phyloP scores from a whole-genome alignment of 2,329 filamentous ascomycete species.

The Rhinocladiella similis region DNA sequence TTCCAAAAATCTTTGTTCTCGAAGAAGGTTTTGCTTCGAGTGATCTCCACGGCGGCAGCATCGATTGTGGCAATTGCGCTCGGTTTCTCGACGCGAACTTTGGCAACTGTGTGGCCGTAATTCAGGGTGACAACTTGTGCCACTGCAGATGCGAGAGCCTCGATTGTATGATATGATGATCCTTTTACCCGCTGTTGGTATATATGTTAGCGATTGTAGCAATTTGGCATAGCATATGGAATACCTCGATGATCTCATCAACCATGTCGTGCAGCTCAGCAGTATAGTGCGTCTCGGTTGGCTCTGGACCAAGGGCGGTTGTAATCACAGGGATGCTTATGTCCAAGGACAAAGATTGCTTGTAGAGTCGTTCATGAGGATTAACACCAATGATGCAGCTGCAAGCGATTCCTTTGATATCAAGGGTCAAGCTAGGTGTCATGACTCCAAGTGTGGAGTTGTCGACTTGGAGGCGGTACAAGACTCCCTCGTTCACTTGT shows the following conservation, averaged over 20 bases:
- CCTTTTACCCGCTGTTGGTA: conserved; percentile 44
- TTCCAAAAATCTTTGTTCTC: conserved; percentile 33
- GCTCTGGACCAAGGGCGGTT: conserved; percentile 13
- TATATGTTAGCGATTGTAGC: conserved; percentile 6
- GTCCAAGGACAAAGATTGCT: conserved; percentile 48
- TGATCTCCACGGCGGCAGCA: conserved; percentile 50
- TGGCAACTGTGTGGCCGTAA: conserved; percentile 47
- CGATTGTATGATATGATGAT: conserved; percentile 52
- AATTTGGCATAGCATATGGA: conserved; percentile 7
- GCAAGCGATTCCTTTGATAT: conserved; percentile 45
- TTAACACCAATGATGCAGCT: conserved; percentile 55
- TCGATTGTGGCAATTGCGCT: conserved; percentile 52
- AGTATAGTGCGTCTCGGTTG: conserved; percentile 15
- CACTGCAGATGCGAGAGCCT: conserved; percentile 51
- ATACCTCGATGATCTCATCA: conserved; percentile 40
- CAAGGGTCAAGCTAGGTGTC: conserved; percentile 26
- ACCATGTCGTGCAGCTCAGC: conserved; percentile 39
- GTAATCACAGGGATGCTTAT: conserved; percentile 32
- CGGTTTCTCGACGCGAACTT: conserved; percentile 51
- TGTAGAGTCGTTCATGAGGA: conserved; percentile 51
- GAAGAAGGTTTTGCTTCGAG: conserved; percentile 47
- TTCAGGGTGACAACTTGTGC: conserved; percentile 47
- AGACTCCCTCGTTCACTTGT: conserved; percentile 44
- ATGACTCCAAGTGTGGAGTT: conserved; percentile 22
- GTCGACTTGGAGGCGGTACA: conserved; percentile 35